phyloP scores from a whole-genome alignment of 2,329 filamentous ascomycete genomes.

The Fusarium concolor region DNA sequence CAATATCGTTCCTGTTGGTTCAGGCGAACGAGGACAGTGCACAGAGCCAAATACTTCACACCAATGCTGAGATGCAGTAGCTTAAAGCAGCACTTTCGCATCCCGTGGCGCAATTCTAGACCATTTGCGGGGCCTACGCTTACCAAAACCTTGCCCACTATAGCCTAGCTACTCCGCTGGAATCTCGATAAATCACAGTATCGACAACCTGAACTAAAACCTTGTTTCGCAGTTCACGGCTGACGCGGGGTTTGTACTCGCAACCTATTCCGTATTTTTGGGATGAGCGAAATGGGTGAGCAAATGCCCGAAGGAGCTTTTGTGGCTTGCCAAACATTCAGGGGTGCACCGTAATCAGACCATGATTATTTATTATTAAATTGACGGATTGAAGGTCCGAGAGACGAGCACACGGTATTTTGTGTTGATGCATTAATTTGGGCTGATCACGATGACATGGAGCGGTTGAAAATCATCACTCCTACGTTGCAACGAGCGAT shows the following conservation, averaged over 20 bases:
- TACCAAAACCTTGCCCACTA: background rate
- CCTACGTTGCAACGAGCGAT: too few species aligned
- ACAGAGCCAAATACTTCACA: background rate
- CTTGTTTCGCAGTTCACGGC: background rate
- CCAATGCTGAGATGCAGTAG: background rate
- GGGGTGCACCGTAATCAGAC: background rate
- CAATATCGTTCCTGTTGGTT: background rate
- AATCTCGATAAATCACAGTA: slow-evolving; percentile 6
- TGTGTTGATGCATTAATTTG: background rate
- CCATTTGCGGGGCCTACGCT: slow-evolving; percentile 31
- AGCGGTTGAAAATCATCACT: background rate
- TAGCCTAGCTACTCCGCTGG: background rate
- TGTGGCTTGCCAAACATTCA: background rate
- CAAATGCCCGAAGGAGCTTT: background rate
- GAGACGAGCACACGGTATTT: background rate
- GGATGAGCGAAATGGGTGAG: background rate
- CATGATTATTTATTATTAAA: background rate
- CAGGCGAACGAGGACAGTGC: background rate
- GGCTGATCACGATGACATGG: background rate
- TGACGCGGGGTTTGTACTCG: background rate
- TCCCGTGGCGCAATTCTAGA: slow-evolving; percentile 31
- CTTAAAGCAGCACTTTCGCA: slow-evolving; percentile 1
- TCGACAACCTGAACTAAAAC: background rate
- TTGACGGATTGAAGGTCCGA: background rate
- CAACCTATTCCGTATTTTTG: background rate